Conservation (phyloP, 208 protist species). For the Giardia muris region DNA sequence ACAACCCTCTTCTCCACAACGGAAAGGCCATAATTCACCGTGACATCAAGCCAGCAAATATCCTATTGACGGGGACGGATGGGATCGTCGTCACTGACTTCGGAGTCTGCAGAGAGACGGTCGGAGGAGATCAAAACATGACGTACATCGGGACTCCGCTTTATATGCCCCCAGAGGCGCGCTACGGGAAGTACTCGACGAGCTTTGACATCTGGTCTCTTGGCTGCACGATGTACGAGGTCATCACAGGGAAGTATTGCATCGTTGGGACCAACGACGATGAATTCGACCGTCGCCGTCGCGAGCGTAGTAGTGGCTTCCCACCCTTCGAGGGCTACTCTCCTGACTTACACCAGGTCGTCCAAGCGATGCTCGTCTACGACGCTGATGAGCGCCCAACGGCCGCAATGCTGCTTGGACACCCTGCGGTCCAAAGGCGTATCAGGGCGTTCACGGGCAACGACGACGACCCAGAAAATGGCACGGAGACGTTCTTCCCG, state of each 20-base stretch:
- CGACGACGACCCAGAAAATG: neutral
- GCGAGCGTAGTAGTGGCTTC: neutral
- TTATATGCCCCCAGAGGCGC: neutral
- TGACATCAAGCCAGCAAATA: neutral
- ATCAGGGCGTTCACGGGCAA: neutral
- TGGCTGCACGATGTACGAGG: neutral
- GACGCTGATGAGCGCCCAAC: neutral
- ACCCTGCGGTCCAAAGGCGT: neutral
- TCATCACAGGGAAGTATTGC: neutral
- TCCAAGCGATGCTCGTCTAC: neutral
- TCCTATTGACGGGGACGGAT: neutral
- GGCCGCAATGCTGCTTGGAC: neutral
- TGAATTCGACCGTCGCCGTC: neutral
- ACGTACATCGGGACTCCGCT: neutral
- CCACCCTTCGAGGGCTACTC: neutral
- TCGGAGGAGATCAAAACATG: neutral
- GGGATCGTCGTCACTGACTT: neutral
- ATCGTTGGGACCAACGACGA: neutral
- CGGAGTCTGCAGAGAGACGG: neutral
- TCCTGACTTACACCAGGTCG: neutral
- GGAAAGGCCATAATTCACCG: neutral
- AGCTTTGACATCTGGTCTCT: neutral
- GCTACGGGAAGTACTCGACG: neutral
- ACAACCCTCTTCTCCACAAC: neutral
- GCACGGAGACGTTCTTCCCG: neutral